These are phyloP conservation scores for Benincasa hispida DNA, from an alignment of 306 rosid genomes.

Conservation along the genomic window DNA sequence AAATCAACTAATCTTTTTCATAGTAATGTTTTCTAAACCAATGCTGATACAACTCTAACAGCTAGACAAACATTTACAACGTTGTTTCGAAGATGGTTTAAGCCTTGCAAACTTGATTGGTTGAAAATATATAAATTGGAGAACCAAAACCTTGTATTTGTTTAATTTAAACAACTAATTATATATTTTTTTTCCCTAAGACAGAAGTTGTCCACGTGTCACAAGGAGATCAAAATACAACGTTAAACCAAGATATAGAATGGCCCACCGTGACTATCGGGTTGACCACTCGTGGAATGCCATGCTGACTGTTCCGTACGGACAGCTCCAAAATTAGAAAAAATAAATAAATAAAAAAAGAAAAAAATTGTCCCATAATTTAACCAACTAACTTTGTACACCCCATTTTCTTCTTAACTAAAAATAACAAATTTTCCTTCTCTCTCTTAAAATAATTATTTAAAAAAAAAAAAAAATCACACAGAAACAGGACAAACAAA, in stretches of 20 bases:
- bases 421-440: not conserved
- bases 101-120: not conserved
- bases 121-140: not conserved
- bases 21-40: not conserved
- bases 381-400: slow-evolving; percentile 27
- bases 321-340: not conserved
- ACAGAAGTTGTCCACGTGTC: not conserved
- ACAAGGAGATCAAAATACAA: not conserved
- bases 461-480: not conserved
- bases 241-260: not conserved
- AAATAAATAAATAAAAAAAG: not conserved
- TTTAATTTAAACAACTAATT: not conserved
- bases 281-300: slow-evolving; percentile 2
- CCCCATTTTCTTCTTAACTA: slow-evolving; percentile 29
- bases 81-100: not conserved
- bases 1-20: not conserved
- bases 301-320: not conserved
- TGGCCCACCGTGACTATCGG: slow-evolving; percentile 15
- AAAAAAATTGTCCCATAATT: not conserved
- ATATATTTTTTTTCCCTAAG: not conserved
- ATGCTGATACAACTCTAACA: not conserved
- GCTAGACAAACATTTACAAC: not conserved
- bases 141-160: not conserved
- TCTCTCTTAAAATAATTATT: not conserved
- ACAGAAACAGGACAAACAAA: not conserved